Percentiles rank a stretch among this genome's conserved stretches.
These are phyloP conservation scores for Fistulifera solaris DNA, from an alignment of 108 stramenopile species.

Conservation along the genomic window DNA sequence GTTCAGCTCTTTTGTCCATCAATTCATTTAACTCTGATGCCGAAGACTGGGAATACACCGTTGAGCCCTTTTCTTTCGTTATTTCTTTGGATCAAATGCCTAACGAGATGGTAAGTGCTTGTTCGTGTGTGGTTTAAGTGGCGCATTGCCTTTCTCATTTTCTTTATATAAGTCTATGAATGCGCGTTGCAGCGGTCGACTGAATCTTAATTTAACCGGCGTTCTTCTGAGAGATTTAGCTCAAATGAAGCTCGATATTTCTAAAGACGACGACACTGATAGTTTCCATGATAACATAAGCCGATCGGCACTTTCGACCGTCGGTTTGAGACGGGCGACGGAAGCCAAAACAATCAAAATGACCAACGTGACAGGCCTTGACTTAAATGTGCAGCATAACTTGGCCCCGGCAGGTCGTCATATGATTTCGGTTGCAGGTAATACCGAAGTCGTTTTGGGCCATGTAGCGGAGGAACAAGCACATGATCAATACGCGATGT, in stretches of 20 bases:
- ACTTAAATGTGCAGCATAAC: slow-evolving; percentile 12
- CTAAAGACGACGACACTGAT: background rate
- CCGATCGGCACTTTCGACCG: slow-evolving; percentile 34
- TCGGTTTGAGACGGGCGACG: slow-evolving; percentile 40
- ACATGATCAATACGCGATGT: slow-evolving; percentile 4
- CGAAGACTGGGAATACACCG: slow-evolving; percentile 51
- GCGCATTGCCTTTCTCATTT: background rate
- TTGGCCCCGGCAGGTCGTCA: no score
- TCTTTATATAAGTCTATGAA: slow-evolving; percentile 16
- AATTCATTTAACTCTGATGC: slow-evolving; percentile 50
- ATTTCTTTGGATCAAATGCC: slow-evolving; percentile 58
- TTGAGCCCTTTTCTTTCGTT: slow-evolving; percentile 37
- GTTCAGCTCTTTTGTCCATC: slow-evolving; percentile 21
- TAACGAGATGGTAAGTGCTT: slow-evolving; percentile 39
- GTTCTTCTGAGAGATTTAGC: slow-evolving; percentile 45
- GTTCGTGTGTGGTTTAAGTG: background rate
- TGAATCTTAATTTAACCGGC: slow-evolving; percentile 52
- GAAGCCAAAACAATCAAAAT: slow-evolving; percentile 25
- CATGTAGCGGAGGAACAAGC: slow-evolving; percentile 1
- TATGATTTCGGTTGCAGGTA: no score
- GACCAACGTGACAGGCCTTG: slow-evolving; percentile 31
- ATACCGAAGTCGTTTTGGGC: slow-evolving; percentile 10
- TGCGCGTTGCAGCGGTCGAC: slow-evolving; percentile 9
- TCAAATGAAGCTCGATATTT: slow-evolving; percentile 27
- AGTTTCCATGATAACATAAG: slow-evolving; percentile 10